Evolutionary conservation across 169 alveolate species (phyloP).

Genomic region (Plasmodium inui): DNA sequence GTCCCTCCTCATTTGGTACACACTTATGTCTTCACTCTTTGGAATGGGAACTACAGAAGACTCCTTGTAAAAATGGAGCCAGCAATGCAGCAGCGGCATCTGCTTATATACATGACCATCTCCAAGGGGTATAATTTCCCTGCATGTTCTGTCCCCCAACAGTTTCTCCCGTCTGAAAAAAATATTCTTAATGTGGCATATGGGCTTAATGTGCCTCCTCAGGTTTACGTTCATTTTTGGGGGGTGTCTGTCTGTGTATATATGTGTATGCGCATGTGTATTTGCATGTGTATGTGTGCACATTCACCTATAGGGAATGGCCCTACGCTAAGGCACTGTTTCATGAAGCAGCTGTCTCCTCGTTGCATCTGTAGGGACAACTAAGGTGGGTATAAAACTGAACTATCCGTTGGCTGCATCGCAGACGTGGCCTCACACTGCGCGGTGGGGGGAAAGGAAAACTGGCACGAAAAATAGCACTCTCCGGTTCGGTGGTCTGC

Average conservation of each 20-base stretch:
- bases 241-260: neutral
- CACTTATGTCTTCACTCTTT: conserved; percentile 9
- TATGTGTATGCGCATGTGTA: neutral
- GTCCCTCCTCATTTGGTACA: conserved; percentile 72
- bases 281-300: neutral
- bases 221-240: conserved; percentile 13
- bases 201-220: conserved; percentile 40
- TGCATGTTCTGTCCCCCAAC: neutral
- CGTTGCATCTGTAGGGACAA: neutral
- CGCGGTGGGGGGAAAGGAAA: neutral
- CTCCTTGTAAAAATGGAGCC: conserved; percentile 18
- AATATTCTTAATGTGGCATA: conserved; percentile 36
- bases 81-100: neutral
- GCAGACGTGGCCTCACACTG: neutral
- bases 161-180: conserved; percentile 13
- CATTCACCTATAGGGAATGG: neutral
- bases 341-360: neutral
- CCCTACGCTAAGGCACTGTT: neutral
- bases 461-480: neutral
- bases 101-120: neutral
- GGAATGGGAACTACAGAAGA: conserved; percentile 7
- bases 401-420: neutral
- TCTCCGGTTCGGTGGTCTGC: neutral
- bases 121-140: neutral
- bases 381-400: neutral